Conservation (phyloP, 352 stramenopile species). For the Globisporangium spiculum region DNA sequence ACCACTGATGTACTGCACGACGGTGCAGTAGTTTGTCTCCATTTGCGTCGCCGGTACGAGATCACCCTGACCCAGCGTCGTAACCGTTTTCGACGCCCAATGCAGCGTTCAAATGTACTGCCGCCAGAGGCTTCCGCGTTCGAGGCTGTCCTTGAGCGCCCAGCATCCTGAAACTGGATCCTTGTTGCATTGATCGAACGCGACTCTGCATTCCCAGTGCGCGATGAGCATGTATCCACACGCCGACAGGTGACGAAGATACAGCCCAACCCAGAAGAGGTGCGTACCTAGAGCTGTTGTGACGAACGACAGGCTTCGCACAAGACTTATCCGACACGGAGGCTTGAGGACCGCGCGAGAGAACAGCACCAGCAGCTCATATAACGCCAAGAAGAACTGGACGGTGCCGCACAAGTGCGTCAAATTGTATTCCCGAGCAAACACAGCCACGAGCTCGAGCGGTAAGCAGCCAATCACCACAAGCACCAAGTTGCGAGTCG, state of each 20-base stretch:
- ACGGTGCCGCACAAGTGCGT: neutral
- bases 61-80: constrained; percentile 25
- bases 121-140: constrained; percentile 12
- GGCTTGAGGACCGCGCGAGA: neutral
- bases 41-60: constrained; percentile 19
- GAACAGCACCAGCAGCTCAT: neutral
- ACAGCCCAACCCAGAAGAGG: constrained; percentile 25
- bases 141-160: constrained; percentile 24
- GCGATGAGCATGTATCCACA: constrained; percentile 28
- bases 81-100: constrained; percentile 26
- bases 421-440: neutral
- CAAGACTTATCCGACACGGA: neutral
- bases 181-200: constrained; percentile 11
- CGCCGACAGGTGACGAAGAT: constrained; percentile 20
- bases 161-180: constrained; percentile 20
- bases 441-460: neutral
- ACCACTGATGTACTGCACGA: constrained; percentile 24
- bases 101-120: constrained; percentile 30
- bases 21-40: constrained; percentile 25
- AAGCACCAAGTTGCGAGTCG: constrained; percentile 1
- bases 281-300: constrained; percentile 4
- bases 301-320: neutral
- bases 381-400: neutral
- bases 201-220: constrained; percentile 19
- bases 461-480: neutral